Base-by-base conservation (phyloP, 2,329 filamentous ascomycete species). In the Dryadomyces quercus-mongolicae region DNA sequence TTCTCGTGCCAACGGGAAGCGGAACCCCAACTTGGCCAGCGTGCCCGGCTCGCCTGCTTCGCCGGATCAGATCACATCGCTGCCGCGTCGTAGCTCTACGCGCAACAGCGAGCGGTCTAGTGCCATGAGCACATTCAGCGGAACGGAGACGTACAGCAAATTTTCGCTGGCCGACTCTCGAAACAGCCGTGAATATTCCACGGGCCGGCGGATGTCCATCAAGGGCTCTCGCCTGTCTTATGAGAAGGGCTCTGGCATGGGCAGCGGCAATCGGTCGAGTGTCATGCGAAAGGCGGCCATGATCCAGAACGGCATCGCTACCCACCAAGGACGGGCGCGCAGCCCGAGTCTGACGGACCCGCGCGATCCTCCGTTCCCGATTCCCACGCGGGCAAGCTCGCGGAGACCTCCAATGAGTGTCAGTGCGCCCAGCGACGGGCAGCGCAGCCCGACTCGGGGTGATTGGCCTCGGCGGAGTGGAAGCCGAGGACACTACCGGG, bases 301-400 rank as follows among this genome's bases (percentile, higher is more conserved):
- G 75, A 90, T 92, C 52, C 85, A 89, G 58, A 92, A 77, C 63
- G 86, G 88, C 18, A 84, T 88, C 52, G 80, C 79, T 25, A 82
- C 81, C 12, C 87, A 92, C 60, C 76, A 77, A 56, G 72, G 75
- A 49, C 78, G 81, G 40, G 75, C 84, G 10, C 72, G 80, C 57
- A 89, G 82, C 63, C 83, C 85, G 49, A 88, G 77, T 65, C 68
- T 81, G 53, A 75, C 73, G 51, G 88, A 82, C 57, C 72, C 54
- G 71, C 57, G 67, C 34, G 75, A 81, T 52, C 91, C 93, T 31
- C 93, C 93, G 0, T 96, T 95, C 72, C 91, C 93, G 0, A 95
- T 98, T 7, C 93, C 93, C 0, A 85, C 84, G 3, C 78, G 93
- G 55, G 87, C 88, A 34, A 97, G 92, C 68, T 98, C 91, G 6